Conservation (phyloP, 2,329 filamentous ascomycete genomes). For the Dothideomycetidae sp. region DNA sequence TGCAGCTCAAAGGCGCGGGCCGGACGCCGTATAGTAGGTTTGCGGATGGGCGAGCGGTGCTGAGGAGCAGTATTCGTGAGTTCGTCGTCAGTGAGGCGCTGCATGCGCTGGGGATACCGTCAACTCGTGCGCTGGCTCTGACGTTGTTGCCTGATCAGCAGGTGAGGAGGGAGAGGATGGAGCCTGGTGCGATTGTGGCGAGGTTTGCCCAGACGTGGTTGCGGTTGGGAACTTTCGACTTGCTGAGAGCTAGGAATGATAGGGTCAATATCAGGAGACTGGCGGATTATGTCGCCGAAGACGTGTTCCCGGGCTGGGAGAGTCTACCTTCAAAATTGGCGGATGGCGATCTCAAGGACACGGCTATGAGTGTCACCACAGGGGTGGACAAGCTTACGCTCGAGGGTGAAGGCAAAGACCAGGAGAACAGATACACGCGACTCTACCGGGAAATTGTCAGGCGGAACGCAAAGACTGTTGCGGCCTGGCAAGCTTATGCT, state of each 20-base stretch:
- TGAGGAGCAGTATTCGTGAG: slow-evolving; percentile 85
- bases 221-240: slow-evolving; percentile 86
- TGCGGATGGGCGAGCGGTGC: slow-evolving; percentile 85
- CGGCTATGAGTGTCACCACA: slow-evolving; percentile 26
- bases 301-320: slow-evolving; percentile 80
- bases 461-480: slow-evolving; percentile 75
- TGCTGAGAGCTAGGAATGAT: slow-evolving; percentile 72
- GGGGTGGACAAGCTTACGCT: slow-evolving; percentile 35
- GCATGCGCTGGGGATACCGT: slow-evolving; percentile 71
- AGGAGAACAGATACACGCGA: slow-evolving; percentile 72
- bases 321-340: slow-evolving; percentile 50
- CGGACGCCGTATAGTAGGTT: slow-evolving; percentile 91
- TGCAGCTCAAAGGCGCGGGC: slow-evolving; percentile 90
- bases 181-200: slow-evolving; percentile 84
- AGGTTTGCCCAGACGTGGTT: slow-evolving; percentile 88
- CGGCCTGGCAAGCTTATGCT: slow-evolving; percentile 94
- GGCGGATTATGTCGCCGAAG: slow-evolving; percentile 70
- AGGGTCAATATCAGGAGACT: slow-evolving; percentile 57
- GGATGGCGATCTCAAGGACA: slow-evolving; percentile 35
- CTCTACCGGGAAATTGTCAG: slow-evolving; percentile 78
- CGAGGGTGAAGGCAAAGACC: slow-evolving; percentile 52
- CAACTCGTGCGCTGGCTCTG: slow-evolving; percentile 72
- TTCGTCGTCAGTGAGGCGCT: slow-evolving; percentile 85
- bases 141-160: slow-evolving; percentile 58
- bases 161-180: slow-evolving; percentile 64